Evolutionary conservation across 257 asterid species (phyloP).

Genomic region (Anisodus acutangulus): DNA sequence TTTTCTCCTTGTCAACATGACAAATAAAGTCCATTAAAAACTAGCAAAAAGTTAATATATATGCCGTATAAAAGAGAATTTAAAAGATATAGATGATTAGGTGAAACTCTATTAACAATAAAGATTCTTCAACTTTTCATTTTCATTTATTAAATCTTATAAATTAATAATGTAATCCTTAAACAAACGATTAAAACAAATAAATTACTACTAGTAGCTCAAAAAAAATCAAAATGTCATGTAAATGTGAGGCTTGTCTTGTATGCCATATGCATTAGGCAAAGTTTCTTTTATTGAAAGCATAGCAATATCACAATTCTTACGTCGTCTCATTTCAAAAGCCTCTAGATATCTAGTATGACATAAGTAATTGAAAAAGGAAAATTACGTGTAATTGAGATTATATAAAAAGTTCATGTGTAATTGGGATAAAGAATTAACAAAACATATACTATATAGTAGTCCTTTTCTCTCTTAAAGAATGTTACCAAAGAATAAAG

Average conservation of each 20-base stretch:
- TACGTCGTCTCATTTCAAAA: background rate
- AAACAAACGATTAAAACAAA: slow-evolving; percentile 6
- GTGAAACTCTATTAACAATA: background rate
- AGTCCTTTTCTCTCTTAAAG: too few species aligned
- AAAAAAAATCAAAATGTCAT: slow-evolving; percentile 15
- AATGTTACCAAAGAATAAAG: too few species aligned
- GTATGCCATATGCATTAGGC: background rate
- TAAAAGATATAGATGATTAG: background rate
- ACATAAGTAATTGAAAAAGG: too few species aligned
- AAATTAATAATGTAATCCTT: slow-evolving; percentile 6
- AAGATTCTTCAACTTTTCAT: background rate
- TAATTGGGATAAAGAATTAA: background rate
- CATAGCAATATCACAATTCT: background rate
- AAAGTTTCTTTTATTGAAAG: background rate
- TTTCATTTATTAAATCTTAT: background rate
- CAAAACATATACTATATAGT: too few species aligned
- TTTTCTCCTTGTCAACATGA: background rate
- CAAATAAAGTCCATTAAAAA: background rate
- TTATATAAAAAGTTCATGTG: too few species aligned
- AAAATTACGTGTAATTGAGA: too few species aligned
- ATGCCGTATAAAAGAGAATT: background rate
- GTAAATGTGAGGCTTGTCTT: slow-evolving; percentile 16
- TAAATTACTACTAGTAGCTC: background rate
- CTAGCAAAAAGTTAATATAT: background rate
- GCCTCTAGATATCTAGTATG: background rate